Evolutionary conservation across 352 stramenopile genomes (phyloP).

Genomic region (Thalassiosira pacifica): DNA sequence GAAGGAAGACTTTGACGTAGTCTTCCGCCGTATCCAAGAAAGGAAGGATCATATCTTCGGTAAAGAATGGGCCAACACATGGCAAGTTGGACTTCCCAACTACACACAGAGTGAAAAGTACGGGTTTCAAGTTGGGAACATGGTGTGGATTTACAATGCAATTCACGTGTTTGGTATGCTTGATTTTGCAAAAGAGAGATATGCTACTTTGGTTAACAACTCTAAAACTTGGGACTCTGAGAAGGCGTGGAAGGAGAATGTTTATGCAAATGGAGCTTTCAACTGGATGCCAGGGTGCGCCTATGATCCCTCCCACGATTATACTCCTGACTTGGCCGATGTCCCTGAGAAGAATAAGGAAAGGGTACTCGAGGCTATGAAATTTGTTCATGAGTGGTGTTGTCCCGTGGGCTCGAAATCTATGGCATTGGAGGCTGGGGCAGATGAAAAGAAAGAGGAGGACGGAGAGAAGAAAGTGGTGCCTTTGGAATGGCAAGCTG

Average conservation of each 20-base stretch:
- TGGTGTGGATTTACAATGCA: constrained; percentile 83
- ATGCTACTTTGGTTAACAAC: constrained; percentile 67
- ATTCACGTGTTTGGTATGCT: constrained; percentile 79
- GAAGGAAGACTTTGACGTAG: constrained; percentile 57
- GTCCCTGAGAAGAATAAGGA: constrained; percentile 66
- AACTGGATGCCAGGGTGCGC: constrained; percentile 75
- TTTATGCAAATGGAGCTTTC: constrained; percentile 64
- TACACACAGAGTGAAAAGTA: constrained; percentile 58
- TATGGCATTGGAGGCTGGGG: constrained; percentile 11
- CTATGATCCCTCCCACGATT: constrained; percentile 67
- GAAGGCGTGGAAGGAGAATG: constrained; percentile 68
- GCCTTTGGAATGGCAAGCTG: constrained; percentile 71
- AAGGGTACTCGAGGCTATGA: constrained; percentile 67
- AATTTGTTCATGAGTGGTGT: constrained; percentile 76
- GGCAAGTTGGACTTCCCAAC: constrained; percentile 79
- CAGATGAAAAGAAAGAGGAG: constrained; percentile 41
- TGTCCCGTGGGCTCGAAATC: constrained; percentile 15
- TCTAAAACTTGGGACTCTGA: constrained; percentile 67
- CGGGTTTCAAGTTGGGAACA: constrained; percentile 76
- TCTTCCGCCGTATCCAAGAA: constrained; percentile 61
- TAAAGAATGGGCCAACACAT: constrained; percentile 76
- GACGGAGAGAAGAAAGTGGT: constrained; percentile 19
- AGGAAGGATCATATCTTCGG: constrained; percentile 69
- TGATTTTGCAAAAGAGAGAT: constrained; percentile 79
- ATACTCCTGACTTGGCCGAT: constrained; percentile 64